Conservation (phyloP, 768 basidiomycete species). For the Russula virescens region DNA sequence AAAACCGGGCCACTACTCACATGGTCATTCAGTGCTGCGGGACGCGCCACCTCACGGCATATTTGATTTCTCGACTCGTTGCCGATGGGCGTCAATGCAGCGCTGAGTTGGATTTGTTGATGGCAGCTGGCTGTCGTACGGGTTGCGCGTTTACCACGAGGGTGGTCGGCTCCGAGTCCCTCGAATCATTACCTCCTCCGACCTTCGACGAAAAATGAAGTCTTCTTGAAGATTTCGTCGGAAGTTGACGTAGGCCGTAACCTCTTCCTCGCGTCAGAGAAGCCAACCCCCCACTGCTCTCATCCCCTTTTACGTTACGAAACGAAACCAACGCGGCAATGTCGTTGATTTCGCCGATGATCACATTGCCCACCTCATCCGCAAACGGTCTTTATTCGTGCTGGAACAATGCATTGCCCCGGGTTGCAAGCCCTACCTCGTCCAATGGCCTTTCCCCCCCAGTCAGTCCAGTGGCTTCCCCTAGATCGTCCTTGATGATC, state of each 20-base stretch:
- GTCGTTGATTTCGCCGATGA: neutral
- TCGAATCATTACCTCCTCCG: neutral
- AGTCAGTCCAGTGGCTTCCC: neutral
- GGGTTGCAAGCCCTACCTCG: slow-evolving; percentile 1
- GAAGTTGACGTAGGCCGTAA: neutral
- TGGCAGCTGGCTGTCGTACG: too few relatives aligned
- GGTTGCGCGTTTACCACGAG: neutral
- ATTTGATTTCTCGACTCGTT: neutral
- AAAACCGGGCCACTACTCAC: too few relatives aligned
- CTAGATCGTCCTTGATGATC: neutral
- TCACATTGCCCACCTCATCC: slow-evolving; percentile 7
- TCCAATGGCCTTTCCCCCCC: slow-evolving; percentile 1
- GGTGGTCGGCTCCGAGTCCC: neutral
- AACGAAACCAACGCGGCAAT: neutral
- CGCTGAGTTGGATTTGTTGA: too few relatives aligned
- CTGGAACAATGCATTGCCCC: neutral
- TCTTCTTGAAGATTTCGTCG: neutral
- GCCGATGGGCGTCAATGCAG: too few relatives aligned
- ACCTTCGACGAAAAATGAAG: neutral
- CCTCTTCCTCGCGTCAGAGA: neutral
- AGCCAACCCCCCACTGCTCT: neutral
- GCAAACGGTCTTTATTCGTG: slow-evolving; percentile 8
- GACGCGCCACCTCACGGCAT: neutral
- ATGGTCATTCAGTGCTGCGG: too few relatives aligned
- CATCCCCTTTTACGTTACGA: neutral